These are phyloP conservation scores for Pholiota microspora DNA, from an alignment of 768 basidiomycete species.

Conservation along the genomic window DNA sequence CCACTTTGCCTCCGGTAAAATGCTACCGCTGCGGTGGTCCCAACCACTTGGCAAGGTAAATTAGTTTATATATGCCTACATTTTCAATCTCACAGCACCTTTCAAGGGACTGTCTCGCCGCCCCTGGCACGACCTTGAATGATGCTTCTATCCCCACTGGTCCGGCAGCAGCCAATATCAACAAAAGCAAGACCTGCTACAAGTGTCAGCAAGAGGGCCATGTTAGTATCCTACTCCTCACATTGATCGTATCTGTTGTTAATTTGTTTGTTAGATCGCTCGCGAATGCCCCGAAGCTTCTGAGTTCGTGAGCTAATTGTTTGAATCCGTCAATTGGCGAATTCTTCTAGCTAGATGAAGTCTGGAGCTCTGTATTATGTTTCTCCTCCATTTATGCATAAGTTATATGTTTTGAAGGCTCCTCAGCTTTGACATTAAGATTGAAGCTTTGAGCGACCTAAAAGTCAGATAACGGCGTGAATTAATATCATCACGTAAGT, in stretches of 20 bases:
- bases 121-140: constrained; percentile 55
- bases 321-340: neutral
- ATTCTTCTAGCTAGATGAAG: neutral
- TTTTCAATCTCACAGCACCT: constrained; percentile 1
- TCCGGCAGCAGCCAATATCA: constrained; percentile 39
- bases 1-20: constrained; percentile 78
- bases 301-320: constrained; percentile 47
- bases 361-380: neutral
- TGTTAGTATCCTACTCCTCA: constrained; percentile 42
- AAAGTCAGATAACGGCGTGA: no score
- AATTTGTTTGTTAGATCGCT: constrained; percentile 45
- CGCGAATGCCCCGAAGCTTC: constrained; percentile 60
- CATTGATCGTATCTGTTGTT: neutral
- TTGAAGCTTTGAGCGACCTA: no score
- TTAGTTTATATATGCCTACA: constrained; percentile 4
- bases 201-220: constrained; percentile 88
- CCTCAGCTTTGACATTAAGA: no score
- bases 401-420: neutral
- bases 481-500: no score
- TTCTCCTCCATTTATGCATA: constrained; percentile 5
- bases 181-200: constrained; percentile 80
- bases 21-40: constrained; percentile 89
- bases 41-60: constrained; percentile 82
- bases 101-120: constrained; percentile 76
- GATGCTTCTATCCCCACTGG: constrained; percentile 39